Base-by-base conservation (phyloP, 352 stramenopile species). In the Elongisporangium anandrum region DNA sequence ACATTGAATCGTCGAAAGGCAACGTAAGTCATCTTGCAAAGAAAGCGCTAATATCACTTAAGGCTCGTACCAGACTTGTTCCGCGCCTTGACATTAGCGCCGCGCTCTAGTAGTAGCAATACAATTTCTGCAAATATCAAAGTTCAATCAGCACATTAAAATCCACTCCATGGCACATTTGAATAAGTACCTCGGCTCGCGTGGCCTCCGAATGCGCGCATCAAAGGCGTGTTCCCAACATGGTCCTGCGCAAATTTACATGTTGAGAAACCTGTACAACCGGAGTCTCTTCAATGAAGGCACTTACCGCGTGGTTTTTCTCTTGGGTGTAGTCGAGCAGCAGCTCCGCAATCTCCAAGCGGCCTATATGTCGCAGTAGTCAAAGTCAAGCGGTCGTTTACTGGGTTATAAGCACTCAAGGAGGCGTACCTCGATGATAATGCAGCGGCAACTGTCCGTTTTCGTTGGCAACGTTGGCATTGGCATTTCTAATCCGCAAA, bases 401-500 rank as follows among this genome's bases (percentile, higher is more conserved):
- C 1, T 9, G 9, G 5, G 13, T 48, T 21, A 50, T 5, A 20
- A 58, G 53, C 13, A 50, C 17, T 39, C 1, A 22, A 8, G 22
- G 8, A 26, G 19, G 56, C 41, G 50, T 59, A 85, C 80, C 80
- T 77, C 76, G 73, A 62, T 92, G 79, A 68, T 92, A 90, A 52
- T 92, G 82, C 57, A 92, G 63, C 6, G 82, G 72, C 48, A 90
- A 73, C 60, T 92, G 82, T 52, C 76, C 79, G 48, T 87, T 90
- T 41, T 88, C 77, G 45, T 92, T 92, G 54, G 70, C 56, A 21
- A 88, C 61, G 56, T 92, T 90, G 3, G 79, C 73, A 56, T 90
- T 68, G 1, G 79, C 82, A 16, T 78, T 76, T 61, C 82, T 87
- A 55, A 21, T 39, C 22, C 45, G 21, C 6, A 47, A 6, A 21